phyloP scores from a whole-genome alignment of 805 yeast genomes.

The Teunomyces tritomae region DNA sequence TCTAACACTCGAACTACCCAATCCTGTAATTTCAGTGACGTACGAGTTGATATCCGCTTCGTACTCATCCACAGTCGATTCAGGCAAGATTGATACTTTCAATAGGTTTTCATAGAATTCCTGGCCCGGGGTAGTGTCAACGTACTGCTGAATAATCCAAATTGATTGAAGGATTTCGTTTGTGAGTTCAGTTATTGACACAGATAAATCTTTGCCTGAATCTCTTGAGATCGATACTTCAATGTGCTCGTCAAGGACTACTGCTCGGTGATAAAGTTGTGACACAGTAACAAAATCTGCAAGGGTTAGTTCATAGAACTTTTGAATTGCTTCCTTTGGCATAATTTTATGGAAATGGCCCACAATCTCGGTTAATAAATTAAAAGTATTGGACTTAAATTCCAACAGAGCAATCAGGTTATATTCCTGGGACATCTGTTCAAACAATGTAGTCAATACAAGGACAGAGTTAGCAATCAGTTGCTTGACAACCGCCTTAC shows the following conservation, averaged over 20 bases:
- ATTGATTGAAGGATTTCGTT: slow-evolving; percentile 34
- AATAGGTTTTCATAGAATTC: slow-evolving; percentile 28
- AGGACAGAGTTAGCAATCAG: slow-evolving; percentile 18
- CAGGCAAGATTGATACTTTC: slow-evolving; percentile 40
- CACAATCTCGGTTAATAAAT: slow-evolving; percentile 20
- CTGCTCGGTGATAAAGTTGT: background rate
- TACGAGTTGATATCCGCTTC: slow-evolving; percentile 61
- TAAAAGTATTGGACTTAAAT: slow-evolving; percentile 28
- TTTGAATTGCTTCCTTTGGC: slow-evolving; percentile 12
- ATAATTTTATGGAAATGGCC: slow-evolving; percentile 28
- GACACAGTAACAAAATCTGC: slow-evolving; percentile 11
- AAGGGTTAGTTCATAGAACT: slow-evolving; percentile 11
- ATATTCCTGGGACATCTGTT: slow-evolving; percentile 1
- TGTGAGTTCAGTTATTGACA: slow-evolving; percentile 18
- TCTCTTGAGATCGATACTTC: background rate
- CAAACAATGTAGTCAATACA: slow-evolving; percentile 18
- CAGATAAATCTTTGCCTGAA: slow-evolving; percentile 23
- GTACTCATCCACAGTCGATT: slow-evolving; percentile 47
- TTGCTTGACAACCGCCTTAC: slow-evolving; percentile 32
- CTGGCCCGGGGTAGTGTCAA: slow-evolving; percentile 13
- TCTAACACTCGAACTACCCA: slow-evolving; percentile 52
- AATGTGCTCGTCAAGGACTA: background rate
- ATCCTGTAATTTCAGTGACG: slow-evolving; percentile 72
- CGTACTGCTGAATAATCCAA: slow-evolving; percentile 25
- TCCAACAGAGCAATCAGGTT: slow-evolving; percentile 14